phyloP scores from a whole-genome alignment of 2,329 filamentous ascomycete species.

The Colletotrichum tropicicola region DNA sequence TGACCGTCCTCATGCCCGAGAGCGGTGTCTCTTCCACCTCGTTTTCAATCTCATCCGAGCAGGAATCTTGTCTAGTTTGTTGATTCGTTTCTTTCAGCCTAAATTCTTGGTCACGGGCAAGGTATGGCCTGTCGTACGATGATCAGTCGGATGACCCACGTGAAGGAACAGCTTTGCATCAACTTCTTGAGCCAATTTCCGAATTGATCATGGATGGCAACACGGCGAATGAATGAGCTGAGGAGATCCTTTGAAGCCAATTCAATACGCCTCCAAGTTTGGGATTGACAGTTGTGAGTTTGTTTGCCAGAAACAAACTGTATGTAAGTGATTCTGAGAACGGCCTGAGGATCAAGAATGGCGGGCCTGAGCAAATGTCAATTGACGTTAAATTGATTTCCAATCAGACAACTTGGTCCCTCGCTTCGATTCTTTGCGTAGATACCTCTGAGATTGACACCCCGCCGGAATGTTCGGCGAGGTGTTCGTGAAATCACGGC shows the following conservation, averaged over 20 bases:
- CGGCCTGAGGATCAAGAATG: neutral
- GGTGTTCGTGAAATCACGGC: neutral
- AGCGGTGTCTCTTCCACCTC: too few species aligned
- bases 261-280: neutral
- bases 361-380: neutral
- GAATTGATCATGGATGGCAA: neutral
- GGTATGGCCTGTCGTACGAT: neutral
- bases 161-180: neutral
- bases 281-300: neutral
- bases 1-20: too few species aligned
- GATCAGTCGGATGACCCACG: neutral
- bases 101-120: neutral
- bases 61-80: neutral
- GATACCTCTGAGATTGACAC: conserved; percentile 2
- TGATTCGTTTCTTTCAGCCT: neutral
- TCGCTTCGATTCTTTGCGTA: neutral
- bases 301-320: neutral
- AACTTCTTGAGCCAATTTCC: neutral
- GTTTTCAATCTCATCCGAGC: too few species aligned
- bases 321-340: neutral
- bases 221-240: neutral
- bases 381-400: neutral
- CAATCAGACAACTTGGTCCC: neutral
- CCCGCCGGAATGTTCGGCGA: conserved; percentile 8
- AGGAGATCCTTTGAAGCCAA: neutral